These are phyloP conservation scores for Bipolaris zeicola DNA, from an alignment of 2,329 filamentous ascomycete species.

Conservation along the genomic window DNA sequence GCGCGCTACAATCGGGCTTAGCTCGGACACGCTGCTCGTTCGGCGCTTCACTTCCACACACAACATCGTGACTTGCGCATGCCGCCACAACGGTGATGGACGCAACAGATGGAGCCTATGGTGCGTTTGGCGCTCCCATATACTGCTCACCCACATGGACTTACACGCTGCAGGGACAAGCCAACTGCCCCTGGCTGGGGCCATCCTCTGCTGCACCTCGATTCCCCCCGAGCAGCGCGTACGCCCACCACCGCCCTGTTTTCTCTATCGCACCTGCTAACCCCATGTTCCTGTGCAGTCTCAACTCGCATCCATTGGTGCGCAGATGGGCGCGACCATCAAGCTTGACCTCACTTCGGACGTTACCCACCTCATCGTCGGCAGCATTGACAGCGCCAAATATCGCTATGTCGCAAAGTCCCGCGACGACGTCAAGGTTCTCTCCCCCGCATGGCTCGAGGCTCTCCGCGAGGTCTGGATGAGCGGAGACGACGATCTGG, in stretches of 20 bases:
- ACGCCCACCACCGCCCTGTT: conserved; percentile 24
- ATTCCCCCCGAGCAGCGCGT: conserved; percentile 80
- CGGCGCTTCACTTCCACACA: conserved; percentile 16
- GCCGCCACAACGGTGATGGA: conserved; percentile 31
- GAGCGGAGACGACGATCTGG: conserved; percentile 73
- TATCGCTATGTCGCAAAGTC: conserved; percentile 94
- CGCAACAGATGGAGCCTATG: conserved; percentile 34
- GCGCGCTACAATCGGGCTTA: conserved; percentile 6
- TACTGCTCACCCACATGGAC: conserved; percentile 1
- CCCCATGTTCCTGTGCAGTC: conserved; percentile 40
- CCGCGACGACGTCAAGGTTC: conserved; percentile 81
- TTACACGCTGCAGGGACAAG: conserved; percentile 32
- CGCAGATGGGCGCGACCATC: conserved; percentile 84
- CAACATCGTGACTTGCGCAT: conserved; percentile 21
- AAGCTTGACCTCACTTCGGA: conserved; percentile 94
- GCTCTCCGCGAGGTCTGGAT: conserved; percentile 82
- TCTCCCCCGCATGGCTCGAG: conserved; percentile 84
- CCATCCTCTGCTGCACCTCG: conserved; percentile 86
- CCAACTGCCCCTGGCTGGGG: conserved; percentile 57
- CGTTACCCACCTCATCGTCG: conserved; percentile 92
- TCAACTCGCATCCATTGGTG: conserved; percentile 67
- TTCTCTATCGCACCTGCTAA: conserved; percentile 9
- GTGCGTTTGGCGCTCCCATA: conserved; percentile 18
- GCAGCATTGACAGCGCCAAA: conserved; percentile 86
- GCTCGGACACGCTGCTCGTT: conserved; percentile 19